Evolutionary conservation across 192 early-diverging fungal species (phyloP).

Genomic region (Umbelopsis ramanniana): DNA sequence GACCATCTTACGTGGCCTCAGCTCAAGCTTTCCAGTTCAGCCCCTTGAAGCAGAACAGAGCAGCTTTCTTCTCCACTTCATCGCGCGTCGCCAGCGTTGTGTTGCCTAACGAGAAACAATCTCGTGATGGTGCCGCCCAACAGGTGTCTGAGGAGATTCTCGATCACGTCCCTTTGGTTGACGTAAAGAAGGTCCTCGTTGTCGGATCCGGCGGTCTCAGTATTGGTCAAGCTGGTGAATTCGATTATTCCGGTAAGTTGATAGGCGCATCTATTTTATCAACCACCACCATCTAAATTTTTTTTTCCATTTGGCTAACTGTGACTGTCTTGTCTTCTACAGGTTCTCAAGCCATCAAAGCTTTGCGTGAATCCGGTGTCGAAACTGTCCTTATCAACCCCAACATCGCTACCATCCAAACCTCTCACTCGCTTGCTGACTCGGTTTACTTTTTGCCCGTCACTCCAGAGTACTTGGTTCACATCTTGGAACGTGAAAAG

Average conservation of each 20-base stretch:
- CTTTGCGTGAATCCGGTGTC: constrained; percentile 88
- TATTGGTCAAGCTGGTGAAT: constrained; percentile 99
- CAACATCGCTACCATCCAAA: constrained; percentile 99
- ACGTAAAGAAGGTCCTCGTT: constrained; percentile 88
- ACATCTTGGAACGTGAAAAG: constrained; percentile 91
- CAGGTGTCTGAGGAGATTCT: constrained; percentile 55
- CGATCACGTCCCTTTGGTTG: constrained; percentile 49
- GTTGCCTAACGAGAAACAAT: constrained; percentile 1
- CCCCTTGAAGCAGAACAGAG: constrained; percentile 36
- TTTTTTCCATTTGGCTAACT: neutral
- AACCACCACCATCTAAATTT: constrained; percentile 15
- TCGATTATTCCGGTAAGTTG: constrained; percentile 91
- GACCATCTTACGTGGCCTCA: neutral
- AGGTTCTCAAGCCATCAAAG: constrained; percentile 98
- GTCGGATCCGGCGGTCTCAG: constrained; percentile 94
- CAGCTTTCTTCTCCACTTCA: constrained; percentile 15
- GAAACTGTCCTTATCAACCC: constrained; percentile 98
- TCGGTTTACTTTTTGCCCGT: constrained; percentile 96
- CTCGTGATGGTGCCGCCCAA: constrained; percentile 34
- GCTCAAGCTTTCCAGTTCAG: constrained; percentile 41
- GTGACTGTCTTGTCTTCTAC: neutral
- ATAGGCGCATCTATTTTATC: neutral
- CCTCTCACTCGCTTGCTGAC: constrained; percentile 90
- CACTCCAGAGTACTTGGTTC: constrained; percentile 87
- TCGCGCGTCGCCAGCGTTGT: neutral